Evolutionary conservation across 106 monocot species (phyloP).

Genomic region (Hemerocallis citrina): DNA sequence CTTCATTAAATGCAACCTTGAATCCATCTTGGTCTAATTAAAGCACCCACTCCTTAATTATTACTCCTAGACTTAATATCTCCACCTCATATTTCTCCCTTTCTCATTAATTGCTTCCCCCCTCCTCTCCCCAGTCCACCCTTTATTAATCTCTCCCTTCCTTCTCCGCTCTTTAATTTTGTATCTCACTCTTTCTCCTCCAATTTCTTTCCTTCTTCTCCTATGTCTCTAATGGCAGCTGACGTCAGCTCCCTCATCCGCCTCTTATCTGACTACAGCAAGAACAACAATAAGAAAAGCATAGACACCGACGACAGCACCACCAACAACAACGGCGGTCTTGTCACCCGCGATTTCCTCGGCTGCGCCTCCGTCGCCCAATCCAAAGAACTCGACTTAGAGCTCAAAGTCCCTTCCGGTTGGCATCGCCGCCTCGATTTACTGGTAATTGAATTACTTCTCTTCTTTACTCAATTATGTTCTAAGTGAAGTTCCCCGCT

Average conservation of each 20-base stretch:
- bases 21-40: background rate
- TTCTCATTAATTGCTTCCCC: background rate
- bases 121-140: background rate
- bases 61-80: background rate
- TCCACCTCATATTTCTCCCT: background rate
- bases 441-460: constrained; percentile 1
- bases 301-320: background rate
- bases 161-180: background rate
- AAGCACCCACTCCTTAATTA: background rate
- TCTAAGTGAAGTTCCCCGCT: no score
- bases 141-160: background rate
- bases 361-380: background rate
- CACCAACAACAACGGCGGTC: constrained; percentile 1
- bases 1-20: background rate
- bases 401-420: constrained; percentile 13
- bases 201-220: background rate
- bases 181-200: background rate
- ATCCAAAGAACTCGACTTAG: constrained; percentile 29
- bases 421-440: constrained; percentile 21
- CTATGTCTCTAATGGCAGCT: constrained; percentile 21
- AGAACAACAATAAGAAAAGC: no score
- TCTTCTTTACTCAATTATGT: background rate
- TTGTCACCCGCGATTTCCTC: constrained; percentile 25
- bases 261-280: constrained; percentile 5
- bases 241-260: constrained; percentile 22